Conservation (phyloP, 768 basidiomycete species). For the Austroboletus eburneus region DNA sequence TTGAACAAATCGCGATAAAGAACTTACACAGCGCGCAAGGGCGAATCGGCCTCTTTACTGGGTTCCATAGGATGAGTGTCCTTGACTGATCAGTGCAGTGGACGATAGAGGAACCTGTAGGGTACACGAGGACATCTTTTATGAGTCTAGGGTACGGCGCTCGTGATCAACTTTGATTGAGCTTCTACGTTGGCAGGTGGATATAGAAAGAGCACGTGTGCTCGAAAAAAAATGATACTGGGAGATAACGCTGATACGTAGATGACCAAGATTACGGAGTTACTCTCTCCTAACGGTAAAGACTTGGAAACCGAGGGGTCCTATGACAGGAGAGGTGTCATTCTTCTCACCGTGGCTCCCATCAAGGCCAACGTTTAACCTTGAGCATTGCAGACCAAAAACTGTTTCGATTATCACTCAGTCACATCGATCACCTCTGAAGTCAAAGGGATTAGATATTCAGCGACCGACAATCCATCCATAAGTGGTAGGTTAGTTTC, state of each 20-base stretch:
- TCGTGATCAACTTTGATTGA: slow-evolving; percentile 4
- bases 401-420: too few relatives aligned
- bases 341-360: too few relatives aligned
- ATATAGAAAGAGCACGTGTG: slow-evolving; percentile 4
- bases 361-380: too few relatives aligned
- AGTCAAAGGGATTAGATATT: too few relatives aligned
- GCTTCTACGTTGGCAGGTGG: slow-evolving; percentile 9
- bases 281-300: background rate
- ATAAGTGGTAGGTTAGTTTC: too few relatives aligned
- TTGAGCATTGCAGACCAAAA: too few relatives aligned
- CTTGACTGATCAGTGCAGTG: background rate
- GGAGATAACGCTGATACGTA: slow-evolving; percentile 10
- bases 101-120: background rate
- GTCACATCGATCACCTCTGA: too few relatives aligned
- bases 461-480: too few relatives aligned
- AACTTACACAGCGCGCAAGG: background rate
- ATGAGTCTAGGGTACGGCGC: slow-evolving; percentile 13
- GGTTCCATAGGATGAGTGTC: too few relatives aligned
- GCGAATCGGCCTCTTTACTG: too few relatives aligned
- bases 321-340: background rate
- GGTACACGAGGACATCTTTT: slow-evolving; percentile 6
- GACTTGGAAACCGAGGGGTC: background rate
- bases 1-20: too few relatives aligned
- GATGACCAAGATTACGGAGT: too few relatives aligned
- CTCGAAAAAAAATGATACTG: slow-evolving; percentile 3